Evolutionary conservation across 345 rosid genomes (phyloP).

Genomic region (Capsella bursapastoris): DNA sequence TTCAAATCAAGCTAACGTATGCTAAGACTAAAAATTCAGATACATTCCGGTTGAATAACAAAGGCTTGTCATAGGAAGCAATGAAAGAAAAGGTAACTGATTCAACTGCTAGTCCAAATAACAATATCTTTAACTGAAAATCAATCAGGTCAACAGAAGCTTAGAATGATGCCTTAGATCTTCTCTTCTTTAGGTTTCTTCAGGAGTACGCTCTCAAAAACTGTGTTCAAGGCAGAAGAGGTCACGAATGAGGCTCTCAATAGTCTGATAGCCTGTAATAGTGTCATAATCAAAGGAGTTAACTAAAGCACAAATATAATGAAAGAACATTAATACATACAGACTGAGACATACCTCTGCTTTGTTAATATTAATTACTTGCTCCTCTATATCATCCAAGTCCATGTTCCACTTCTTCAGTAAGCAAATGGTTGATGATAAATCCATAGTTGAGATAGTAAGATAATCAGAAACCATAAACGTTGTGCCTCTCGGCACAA

Average conservation of each 20-base stretch:
- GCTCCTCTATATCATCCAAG: no score
- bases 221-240: not conserved
- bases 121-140: not conserved
- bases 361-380: no score
- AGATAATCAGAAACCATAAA: no score
- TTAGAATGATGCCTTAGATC: conserved; percentile 1
- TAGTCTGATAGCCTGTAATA: no score
- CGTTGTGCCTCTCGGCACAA: no score
- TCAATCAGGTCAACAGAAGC: not conserved
- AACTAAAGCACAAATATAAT: no score
- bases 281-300: not conserved
- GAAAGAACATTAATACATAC: no score
- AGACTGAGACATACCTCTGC: no score
- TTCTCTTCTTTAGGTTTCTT: conserved; percentile 24
- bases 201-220: not conserved
- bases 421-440: no score
- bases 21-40: not conserved
- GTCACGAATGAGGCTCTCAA: not conserved
- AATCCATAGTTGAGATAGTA: no score
- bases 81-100: not conserved
- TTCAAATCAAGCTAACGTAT: not conserved
- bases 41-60: not conserved
- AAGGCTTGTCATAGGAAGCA: not conserved
- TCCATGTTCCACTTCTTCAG: no score
- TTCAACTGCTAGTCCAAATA: not conserved